A percentile compares a stretch with the other conserved stretches of the same genome.
These are phyloP conservation scores for Scenedesmus sp. DNA, from an alignment of 163 green algal species.

Conservation along the genomic window DNA sequence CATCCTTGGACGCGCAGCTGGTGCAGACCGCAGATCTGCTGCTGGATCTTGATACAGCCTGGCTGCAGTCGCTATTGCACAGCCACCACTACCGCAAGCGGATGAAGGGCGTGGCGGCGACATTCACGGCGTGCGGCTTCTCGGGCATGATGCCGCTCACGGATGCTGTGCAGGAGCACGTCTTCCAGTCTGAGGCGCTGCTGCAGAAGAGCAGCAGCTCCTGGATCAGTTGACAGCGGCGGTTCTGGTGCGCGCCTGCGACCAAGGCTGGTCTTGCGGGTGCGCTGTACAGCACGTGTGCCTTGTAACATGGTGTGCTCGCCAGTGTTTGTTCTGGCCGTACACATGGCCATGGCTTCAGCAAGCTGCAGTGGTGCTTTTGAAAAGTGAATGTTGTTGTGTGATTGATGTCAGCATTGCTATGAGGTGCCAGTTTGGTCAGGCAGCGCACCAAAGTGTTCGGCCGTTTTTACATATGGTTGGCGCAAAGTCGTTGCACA, in stretches of 20 bases:
- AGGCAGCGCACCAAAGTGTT: too few species aligned
- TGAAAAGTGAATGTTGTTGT: too few species aligned
- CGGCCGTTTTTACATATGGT: too few species aligned
- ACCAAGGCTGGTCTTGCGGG: too few species aligned
- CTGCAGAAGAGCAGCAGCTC: constrained; percentile 23
- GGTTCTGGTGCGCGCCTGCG: neutral
- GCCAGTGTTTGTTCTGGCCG: too few species aligned
- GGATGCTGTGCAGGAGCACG: constrained; percentile 16
- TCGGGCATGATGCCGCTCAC: constrained; percentile 36
- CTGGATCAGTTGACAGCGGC: constrained; percentile 27
- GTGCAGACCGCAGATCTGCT: constrained; percentile 6
- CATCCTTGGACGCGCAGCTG: constrained; percentile 12
- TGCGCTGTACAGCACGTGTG: too few species aligned
- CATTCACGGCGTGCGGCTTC: constrained; percentile 41
- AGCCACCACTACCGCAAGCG: constrained; percentile 8
- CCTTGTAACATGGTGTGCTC: too few species aligned
- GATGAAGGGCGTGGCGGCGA: constrained; percentile 18
- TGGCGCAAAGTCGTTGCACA: too few species aligned
- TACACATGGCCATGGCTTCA: too few species aligned
- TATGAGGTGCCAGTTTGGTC: too few species aligned
- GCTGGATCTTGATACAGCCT: constrained; percentile 15
- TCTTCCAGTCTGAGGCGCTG: constrained; percentile 13
- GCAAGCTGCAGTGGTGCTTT: too few species aligned
- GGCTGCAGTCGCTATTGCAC: constrained; percentile 27
- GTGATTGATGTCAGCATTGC: too few species aligned